Conservation (phyloP, 345 rosid species). For the Physaria fendleri region DNA sequence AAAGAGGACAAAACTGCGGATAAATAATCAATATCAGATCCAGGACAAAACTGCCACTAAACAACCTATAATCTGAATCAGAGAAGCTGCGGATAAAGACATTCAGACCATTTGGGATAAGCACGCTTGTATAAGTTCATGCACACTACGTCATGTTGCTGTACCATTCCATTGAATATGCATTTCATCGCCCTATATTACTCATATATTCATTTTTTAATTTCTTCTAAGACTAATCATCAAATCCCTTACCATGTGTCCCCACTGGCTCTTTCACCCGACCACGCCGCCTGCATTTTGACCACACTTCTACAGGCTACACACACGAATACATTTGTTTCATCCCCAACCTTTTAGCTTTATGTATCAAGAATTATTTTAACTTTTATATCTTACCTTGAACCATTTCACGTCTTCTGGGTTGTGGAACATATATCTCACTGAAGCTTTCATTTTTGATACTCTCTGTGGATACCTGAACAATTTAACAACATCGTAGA, state of each 20-base stretch:
- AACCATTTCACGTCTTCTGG: slow-evolving; percentile 98
- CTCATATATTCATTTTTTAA: not conserved
- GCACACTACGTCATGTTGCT: slow-evolving; percentile 85
- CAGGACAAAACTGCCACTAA: no score
- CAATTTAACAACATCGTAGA: not conserved
- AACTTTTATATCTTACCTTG: slow-evolving; percentile 52
- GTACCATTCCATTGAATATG: slow-evolving; percentile 72
- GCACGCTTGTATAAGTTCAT: slow-evolving; percentile 86
- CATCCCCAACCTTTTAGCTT: not conserved
- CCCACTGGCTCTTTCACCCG: slow-evolving; percentile 93
- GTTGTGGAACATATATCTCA: slow-evolving; percentile 82
- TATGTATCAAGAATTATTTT: not conserved
- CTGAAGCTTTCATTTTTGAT: slow-evolving; percentile 74
- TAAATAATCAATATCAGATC: no score
- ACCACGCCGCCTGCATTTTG: slow-evolving; percentile 79
- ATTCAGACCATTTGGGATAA: slow-evolving; percentile 88
- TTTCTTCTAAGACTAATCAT: not conserved
- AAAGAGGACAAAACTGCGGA: no score
- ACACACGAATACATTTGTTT: slow-evolving; percentile 7
- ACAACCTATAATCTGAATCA: no score
- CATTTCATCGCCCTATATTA: slow-evolving; percentile 74
- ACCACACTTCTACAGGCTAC: slow-evolving; percentile 93
- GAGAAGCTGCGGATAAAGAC: slow-evolving; percentile 42
- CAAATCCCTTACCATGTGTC: slow-evolving; percentile 68
- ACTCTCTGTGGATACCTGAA: slow-evolving; percentile 93